phyloP scores from a whole-genome alignment of 257 asterid genomes.

The Gynochthodes officinalis region DNA sequence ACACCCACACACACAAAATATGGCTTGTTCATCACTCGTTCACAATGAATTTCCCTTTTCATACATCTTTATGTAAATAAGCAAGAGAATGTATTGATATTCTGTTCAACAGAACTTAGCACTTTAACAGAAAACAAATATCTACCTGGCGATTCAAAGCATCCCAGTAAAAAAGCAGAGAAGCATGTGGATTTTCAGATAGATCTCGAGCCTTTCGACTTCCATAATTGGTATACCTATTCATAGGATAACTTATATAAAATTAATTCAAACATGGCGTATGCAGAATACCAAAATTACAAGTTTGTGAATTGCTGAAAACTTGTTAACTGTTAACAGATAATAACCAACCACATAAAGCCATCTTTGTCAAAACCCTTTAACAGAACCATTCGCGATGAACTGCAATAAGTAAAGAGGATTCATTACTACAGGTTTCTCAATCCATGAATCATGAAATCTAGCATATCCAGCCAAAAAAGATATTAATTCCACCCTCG shows the following conservation, averaged over 20 bases:
- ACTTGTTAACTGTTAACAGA: no score
- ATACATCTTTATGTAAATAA: not conserved
- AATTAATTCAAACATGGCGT: not conserved
- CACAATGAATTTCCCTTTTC: not conserved
- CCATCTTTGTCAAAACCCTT: constrained; percentile 45
- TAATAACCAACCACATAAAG: constrained; percentile 46
- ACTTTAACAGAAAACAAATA: not conserved
- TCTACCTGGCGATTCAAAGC: constrained; percentile 49
- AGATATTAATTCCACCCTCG: not conserved
- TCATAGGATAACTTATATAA: constrained; percentile 10
- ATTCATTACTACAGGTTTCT: not conserved
- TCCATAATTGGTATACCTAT: constrained; percentile 45
- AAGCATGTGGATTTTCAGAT: constrained; percentile 43
- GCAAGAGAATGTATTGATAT: constrained; percentile 4
- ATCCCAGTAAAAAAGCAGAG: constrained; percentile 49
- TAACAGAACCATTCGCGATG: constrained; percentile 46
- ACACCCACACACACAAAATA: no score
- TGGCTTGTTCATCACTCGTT: no score
- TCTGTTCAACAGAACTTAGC: not conserved
- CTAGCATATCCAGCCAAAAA: not conserved
- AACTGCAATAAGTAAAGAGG: constrained; percentile 27
- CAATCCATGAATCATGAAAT: not conserved
- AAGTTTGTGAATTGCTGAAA: no score
- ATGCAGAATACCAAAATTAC: not conserved
- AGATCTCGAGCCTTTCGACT: constrained; percentile 41